Evolutionary conservation across 1,284 basidiomycete species (phyloP), one percentile per base, ranked within the genome.

Genomic region (Ceratobasidium sp.): DNA sequence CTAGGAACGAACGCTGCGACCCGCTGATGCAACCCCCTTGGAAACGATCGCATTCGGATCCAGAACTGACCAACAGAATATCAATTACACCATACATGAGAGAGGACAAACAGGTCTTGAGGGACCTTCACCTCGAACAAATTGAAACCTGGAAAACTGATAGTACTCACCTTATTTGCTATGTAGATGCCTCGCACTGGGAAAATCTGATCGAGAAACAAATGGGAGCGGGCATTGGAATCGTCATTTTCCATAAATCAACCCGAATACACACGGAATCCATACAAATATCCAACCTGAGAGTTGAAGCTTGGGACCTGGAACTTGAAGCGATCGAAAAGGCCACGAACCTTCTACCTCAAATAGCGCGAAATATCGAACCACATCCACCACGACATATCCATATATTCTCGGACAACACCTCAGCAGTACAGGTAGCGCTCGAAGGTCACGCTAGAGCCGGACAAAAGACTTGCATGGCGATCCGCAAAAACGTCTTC

Each of bases 321-420:
- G 49, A 51, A 51, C 49, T 51, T n/a, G 49, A 51, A 20, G 49
- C 49, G 5, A 51, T 51, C 49, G 20, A 51, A 20, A 51, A 13
- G 11, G 49, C 49, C 5, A 51, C 49, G 23, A n/a, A 51, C 8
- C 17, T 51, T 6, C 49, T 51, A 51, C 49, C 49, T 10, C 8
- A 51, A 51, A 13, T n/a, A 51, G 11, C 49, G 23, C 49, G 8
- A 51, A n/a, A 5, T 20, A 13, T n/a, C 17, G 20, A 8, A 10
- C 49, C 49, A 51, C 15, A 6, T 4, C 49, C 23, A 13, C 49
- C 49, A 42, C 64, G 51, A 3, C 78, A 79, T 69, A 64, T 80
- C 31, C 64, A 80, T 60, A 65, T 28, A 35, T 65, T 65, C 33
- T 65, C 63, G 23, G 63, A 65, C 39, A 65, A 65, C 26, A 28